Conservation (phyloP, 108 stramenopile species). For the Parietichytrium sp. region DNA sequence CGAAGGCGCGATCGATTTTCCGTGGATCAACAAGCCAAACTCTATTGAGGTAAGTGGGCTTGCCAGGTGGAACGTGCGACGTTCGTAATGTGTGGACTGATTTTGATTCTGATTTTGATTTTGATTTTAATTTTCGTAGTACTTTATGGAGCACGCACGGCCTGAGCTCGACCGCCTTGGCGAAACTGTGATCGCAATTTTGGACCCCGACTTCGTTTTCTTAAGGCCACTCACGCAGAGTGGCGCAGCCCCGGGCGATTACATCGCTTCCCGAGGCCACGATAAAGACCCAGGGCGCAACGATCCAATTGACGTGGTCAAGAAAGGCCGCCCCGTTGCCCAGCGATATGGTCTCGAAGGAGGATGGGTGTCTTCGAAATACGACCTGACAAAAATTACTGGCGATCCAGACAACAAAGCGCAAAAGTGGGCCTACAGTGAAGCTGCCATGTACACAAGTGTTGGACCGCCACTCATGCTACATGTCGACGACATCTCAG, state of each 20-base stretch:
- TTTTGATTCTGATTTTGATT: too few relatives aligned
- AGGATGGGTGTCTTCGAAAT: neutral
- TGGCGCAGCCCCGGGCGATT: neutral
- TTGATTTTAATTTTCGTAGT: too few relatives aligned
- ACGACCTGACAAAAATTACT: neutral
- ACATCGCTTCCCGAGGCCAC: neutral
- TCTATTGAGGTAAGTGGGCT: too few relatives aligned
- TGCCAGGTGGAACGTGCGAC: too few relatives aligned
- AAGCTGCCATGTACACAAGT: constrained; percentile 4
- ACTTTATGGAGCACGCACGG: constrained; percentile 25
- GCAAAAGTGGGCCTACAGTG: neutral
- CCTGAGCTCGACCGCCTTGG: constrained; percentile 29
- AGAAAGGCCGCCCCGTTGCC: neutral
- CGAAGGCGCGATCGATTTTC: constrained; percentile 16
- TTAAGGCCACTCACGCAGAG: constrained; percentile 28
- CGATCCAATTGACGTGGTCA: neutral
- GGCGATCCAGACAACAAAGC: constrained; percentile 2
- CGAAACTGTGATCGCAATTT: constrained; percentile 25
- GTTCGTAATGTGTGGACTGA: too few relatives aligned
- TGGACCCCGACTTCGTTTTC: constrained; percentile 35
- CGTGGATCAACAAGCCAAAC: constrained; percentile 38
- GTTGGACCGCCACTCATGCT: constrained; percentile 36
- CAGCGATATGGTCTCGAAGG: constrained; percentile 24
- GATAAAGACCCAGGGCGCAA: neutral
- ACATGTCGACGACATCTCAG: constrained; percentile 27